Conservation (phyloP, 805 yeast genomes). For the Lipomyces spencermartinsiae region DNA sequence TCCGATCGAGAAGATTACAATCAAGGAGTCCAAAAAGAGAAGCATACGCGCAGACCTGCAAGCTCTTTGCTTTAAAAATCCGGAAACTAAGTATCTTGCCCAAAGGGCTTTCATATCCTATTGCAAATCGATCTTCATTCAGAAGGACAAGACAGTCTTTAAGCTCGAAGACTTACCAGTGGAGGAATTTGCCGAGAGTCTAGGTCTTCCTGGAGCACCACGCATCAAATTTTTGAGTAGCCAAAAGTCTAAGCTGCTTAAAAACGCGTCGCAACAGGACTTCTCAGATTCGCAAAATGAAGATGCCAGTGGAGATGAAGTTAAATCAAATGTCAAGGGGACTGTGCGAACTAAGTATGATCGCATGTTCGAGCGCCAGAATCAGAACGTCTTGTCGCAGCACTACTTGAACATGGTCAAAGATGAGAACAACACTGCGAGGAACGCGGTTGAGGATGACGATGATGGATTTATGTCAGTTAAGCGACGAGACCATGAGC, state of each 20-base stretch:
- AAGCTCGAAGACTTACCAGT: conserved; percentile 75
- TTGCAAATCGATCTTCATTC: conserved; percentile 81
- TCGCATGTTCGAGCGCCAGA: conserved; percentile 92
- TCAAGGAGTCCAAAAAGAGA: conserved; percentile 73
- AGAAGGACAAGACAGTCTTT: conserved; percentile 86
- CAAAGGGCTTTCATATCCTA: conserved; percentile 96
- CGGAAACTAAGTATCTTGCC: conserved; percentile 89
- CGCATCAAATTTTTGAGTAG: conserved; percentile 74
- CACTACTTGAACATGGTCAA: conserved; percentile 78
- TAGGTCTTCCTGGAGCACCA: conserved; percentile 97
- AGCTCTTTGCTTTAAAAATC: conserved; percentile 87
- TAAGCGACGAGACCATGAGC: conserved; percentile 75
- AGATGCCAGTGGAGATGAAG: conserved; percentile 56
- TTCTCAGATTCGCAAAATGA: conserved; percentile 61
- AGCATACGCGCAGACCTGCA: conserved; percentile 84
- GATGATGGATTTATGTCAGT: conserved; percentile 82
- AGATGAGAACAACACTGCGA: conserved; percentile 43
- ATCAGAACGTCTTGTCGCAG: conserved; percentile 89
- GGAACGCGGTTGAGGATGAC: conserved; percentile 50
- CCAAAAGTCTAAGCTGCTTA: conserved; percentile 66
- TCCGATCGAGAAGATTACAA: conserved; percentile 72
- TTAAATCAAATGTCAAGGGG: conserved; percentile 44
- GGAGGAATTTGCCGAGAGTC: conserved; percentile 82
- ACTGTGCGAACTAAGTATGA: conserved; percentile 87
- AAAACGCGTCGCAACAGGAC: conserved; percentile 78